A percentile compares a stretch with the other conserved stretches of the same genome.
Conservation (phyloP, 2,329 filamentous ascomycete species). For the Fusarium anthophilum region DNA sequence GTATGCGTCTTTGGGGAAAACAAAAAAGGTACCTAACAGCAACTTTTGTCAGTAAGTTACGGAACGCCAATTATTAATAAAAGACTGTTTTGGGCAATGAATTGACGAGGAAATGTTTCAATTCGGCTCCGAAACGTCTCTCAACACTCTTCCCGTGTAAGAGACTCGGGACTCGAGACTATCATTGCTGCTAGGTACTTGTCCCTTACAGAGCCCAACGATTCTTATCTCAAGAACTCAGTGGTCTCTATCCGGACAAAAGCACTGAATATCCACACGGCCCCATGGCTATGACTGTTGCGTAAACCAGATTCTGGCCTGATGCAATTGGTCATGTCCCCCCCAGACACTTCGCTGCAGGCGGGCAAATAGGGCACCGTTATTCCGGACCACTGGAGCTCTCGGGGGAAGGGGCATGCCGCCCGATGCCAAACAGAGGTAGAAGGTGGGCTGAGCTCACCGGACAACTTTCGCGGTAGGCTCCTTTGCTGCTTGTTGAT, state of each 20-base stretch:
- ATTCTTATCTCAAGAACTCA: slow-evolving; percentile 24
- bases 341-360: slow-evolving; percentile 23
- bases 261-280: slow-evolving; percentile 11
- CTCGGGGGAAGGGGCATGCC: slow-evolving; percentile 39
- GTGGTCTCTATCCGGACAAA: background rate
- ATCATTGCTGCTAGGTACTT: slow-evolving; percentile 6
- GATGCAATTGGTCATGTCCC: slow-evolving; percentile 41
- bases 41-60: slow-evolving; percentile 27
- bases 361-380: slow-evolving; percentile 41
- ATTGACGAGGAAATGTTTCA: background rate
- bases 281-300: slow-evolving; percentile 23
- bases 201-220: slow-evolving; percentile 1
- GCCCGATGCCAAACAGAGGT: slow-evolving; percentile 30
- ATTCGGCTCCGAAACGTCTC: background rate
- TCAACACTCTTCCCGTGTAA: slow-evolving; percentile 8
- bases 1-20: slow-evolving; percentile 24
- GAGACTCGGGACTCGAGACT: background rate
- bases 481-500: slow-evolving; percentile 14
- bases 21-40: slow-evolving; percentile 30
- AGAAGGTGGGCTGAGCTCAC: slow-evolving; percentile 40
- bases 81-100: slow-evolving; percentile 14
- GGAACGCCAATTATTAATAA: slow-evolving; percentile 3
- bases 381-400: slow-evolving; percentile 42
- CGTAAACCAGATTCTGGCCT: slow-evolving; percentile 44
- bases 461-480: slow-evolving; percentile 23